Base-by-base conservation (phyloP, 805 yeast species). In the Ogataea siamensis region DNA sequence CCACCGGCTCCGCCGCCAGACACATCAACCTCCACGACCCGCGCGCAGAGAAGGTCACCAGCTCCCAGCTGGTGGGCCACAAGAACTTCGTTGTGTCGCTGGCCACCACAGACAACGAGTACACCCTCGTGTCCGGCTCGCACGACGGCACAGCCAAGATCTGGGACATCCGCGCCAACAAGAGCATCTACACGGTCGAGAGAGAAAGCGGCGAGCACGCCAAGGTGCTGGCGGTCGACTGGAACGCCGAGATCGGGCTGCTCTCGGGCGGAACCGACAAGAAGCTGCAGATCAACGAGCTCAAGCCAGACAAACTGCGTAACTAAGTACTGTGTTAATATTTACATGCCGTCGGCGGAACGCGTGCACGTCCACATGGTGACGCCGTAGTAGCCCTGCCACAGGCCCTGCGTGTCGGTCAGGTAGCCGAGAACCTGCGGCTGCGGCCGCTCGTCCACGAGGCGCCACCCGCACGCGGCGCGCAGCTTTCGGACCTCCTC, bases 1-100 rank as follows among this genome's bases (percentile, higher is more conserved):
- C 89, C 7, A 78, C 91, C 40, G 99, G 99, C n/a, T 87, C 97
- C 1, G 83, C 96, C 9, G 97, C 97, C n/a, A 83, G 99, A 63
- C 98, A 93, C 63, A 89, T 93, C 47, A 82, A 88, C 38, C 70
- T 93, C 45, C 95, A 87, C 56, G 99, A 93, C 60, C 97, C 98
- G 30, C 76, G 99, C 58, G 71, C 82, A 2, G 73, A 78, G 6
- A 73, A 82, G 26, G 72, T 79, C 11, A 82, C 80, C 40, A 80
- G 76, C 38, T 67, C 73, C 32, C 94, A 88, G 62, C 72, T 93
- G 37, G 69, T 78, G 33, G 99, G 99, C 5, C 99, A 93, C 61
- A 76, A 83, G 29, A 91, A 89, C 63, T 89, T 93, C 58, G 98
- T 93, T 25, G 91, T 83, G 8, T 74, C 82, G 2, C 67, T 93